Percentiles rank a stretch among this genome's conserved stretches.
Conservation (phyloP, 2,329 filamentous ascomycete genomes). For the Cordyceps cateniannulata region DNA sequence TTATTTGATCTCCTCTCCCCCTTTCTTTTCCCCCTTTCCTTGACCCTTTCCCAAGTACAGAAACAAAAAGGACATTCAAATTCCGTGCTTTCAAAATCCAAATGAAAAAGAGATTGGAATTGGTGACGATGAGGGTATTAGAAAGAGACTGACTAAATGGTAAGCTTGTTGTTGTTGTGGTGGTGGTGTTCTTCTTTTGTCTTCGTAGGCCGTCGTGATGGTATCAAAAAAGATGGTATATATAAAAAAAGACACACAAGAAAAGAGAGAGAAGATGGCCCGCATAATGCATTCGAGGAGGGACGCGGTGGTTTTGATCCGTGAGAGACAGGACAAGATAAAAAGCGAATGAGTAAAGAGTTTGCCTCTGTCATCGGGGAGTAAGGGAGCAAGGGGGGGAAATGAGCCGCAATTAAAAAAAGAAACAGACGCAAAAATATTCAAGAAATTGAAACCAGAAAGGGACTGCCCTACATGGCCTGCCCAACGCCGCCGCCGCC, state of each 20-base stretch:
- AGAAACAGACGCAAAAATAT: neutral
- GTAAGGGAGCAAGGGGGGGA: neutral
- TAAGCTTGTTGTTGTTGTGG: neutral
- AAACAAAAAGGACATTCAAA: neutral
- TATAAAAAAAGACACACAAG: neutral
- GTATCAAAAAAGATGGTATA: slow-evolving; percentile 3
- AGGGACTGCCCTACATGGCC: neutral
- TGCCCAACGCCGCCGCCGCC: neutral
- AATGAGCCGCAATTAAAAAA: neutral
- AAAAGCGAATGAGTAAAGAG: neutral
- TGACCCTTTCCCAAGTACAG: no score
- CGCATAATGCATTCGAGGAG: neutral
- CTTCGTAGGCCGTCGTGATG: slow-evolving; percentile 5
- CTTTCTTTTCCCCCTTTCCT: neutral
- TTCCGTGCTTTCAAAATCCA: neutral
- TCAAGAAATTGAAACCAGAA: neutral
- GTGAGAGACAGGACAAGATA: neutral
- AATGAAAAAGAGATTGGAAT: neutral
- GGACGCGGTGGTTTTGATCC: neutral
- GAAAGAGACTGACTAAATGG: slow-evolving; percentile 8
- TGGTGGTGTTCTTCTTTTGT: neutral
- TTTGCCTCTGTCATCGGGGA: neutral
- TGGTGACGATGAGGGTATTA: slow-evolving; percentile 7
- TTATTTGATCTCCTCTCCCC: neutral
- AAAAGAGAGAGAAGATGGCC: neutral